Evolutionary conservation across 306 rosid species (phyloP).

Genomic region (Trichosanthes truncata): DNA sequence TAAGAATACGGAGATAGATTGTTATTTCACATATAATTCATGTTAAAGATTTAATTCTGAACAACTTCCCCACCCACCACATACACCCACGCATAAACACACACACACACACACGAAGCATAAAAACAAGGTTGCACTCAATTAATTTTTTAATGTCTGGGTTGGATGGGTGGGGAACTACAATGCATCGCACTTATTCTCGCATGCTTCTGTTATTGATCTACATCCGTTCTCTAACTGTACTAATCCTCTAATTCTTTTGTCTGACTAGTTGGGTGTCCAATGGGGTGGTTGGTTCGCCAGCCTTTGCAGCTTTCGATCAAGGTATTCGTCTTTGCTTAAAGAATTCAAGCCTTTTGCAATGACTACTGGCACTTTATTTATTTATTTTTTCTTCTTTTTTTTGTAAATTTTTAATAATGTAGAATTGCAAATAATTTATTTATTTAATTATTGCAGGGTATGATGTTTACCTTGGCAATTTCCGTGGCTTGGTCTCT

Average conservation of each 20-base stretch:
- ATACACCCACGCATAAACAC: neutral
- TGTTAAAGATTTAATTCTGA: neutral
- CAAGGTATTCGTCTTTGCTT: constrained; percentile 50
- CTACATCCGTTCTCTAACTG: neutral
- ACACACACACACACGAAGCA: neutral
- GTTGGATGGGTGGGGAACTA: neutral
- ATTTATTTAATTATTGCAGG: constrained; percentile 27
- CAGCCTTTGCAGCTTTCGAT: constrained; percentile 95
- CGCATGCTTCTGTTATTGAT: neutral
- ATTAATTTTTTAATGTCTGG: neutral
- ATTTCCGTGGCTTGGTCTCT: constrained; percentile 77
- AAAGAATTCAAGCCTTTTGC: neutral
- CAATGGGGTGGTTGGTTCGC: constrained; percentile 96
- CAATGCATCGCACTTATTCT: neutral
- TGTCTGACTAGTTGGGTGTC: constrained; percentile 72
- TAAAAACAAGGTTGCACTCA: neutral
- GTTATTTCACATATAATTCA: neutral
- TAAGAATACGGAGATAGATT: neutral
- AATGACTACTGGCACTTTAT: constrained; percentile 10
- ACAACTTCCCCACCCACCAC: neutral
- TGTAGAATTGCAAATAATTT: neutral
- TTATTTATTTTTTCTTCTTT: neutral
- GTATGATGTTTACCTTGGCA: constrained; percentile 78
- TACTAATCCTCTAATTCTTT: neutral
- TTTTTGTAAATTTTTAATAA: neutral